phyloP scores from a whole-genome alignment of 1,139 yeast genomes.

The Protomyces macrosporus region DNA sequence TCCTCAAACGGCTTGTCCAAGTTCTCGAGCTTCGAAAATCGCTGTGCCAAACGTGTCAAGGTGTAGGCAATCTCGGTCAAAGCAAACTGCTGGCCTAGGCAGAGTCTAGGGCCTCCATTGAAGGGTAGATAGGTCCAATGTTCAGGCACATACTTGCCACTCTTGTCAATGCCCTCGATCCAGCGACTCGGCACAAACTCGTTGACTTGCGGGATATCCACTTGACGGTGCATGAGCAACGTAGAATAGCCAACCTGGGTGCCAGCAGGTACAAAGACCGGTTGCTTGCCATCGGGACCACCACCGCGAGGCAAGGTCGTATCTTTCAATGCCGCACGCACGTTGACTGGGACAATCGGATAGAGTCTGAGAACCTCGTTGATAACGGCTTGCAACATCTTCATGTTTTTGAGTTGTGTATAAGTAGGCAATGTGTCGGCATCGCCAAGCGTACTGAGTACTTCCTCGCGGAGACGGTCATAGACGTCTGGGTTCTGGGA shows the following conservation, averaged over 20 bases:
- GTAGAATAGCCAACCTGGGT: constrained; percentile 46
- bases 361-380: constrained; percentile 52
- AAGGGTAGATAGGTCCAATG: constrained; percentile 35
- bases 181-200: constrained; percentile 52
- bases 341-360: constrained; percentile 54
- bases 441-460: constrained; percentile 32
- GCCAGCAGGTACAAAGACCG: constrained; percentile 48
- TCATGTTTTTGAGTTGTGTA: constrained; percentile 9
- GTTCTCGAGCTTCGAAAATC: constrained; percentile 12
- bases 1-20: constrained; percentile 8
- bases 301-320: constrained; percentile 54
- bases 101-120: constrained; percentile 59
- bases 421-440: constrained; percentile 13
- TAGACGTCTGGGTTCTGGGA: constrained; percentile 46
- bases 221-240: constrained; percentile 47
- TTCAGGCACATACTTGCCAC: constrained; percentile 18
- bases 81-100: constrained; percentile 58
- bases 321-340: constrained; percentile 46
- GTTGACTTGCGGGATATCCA: constrained; percentile 42
- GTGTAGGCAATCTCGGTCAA: constrained; percentile 21
- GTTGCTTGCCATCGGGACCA: constrained; percentile 45
- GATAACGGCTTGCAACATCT: constrained; percentile 32
- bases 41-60: constrained; percentile 8
- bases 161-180: constrained; percentile 35
- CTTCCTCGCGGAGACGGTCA: constrained; percentile 43